Evolutionary conservation across 2,329 filamentous ascomycete genomes (phyloP).

Genomic region (Penicillium capsulatum): DNA sequence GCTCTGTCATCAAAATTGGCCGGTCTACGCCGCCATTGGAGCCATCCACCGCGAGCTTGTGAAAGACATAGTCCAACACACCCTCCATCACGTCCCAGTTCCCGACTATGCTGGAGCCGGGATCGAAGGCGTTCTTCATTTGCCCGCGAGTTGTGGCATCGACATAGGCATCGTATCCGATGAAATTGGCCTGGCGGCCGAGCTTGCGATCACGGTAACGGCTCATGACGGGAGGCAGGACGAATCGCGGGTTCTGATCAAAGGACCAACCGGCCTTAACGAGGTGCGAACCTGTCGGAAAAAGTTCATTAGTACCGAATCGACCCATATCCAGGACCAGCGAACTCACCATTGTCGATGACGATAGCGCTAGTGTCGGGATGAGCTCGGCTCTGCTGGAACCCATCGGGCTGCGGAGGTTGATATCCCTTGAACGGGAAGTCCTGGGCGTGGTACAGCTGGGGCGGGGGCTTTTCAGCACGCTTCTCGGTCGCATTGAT

Average conservation of each 20-base stretch:
- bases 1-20: constrained; percentile 92
- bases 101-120: constrained; percentile 82
- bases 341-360: constrained; percentile 84
- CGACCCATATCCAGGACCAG: background rate
- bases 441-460: constrained; percentile 53
- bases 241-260: constrained; percentile 73
- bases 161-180: constrained; percentile 87
- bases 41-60: constrained; percentile 83
- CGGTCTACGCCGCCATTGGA: constrained; percentile 70
- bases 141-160: constrained; percentile 91
- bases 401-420: constrained; percentile 62
- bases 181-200: constrained; percentile 85
- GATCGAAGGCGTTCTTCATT: constrained; percentile 84
- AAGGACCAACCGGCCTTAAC: constrained; percentile 96
- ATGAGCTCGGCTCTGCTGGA: constrained; percentile 60
- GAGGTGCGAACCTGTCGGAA: constrained; percentile 68
- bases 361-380: constrained; percentile 71
- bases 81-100: constrained; percentile 99
- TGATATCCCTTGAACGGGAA: constrained; percentile 59
- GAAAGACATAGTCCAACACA: constrained; percentile 86
- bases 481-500: constrained; percentile 45
- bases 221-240: constrained; percentile 83
- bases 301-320: constrained; percentile 1
- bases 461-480: constrained; percentile 53
- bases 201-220: constrained; percentile 94